Evolutionary conservation across 441 rosid genomes (phyloP), one percentile per base, ranked within the genome.

Genomic region (Macaranga tanarius): DNA sequence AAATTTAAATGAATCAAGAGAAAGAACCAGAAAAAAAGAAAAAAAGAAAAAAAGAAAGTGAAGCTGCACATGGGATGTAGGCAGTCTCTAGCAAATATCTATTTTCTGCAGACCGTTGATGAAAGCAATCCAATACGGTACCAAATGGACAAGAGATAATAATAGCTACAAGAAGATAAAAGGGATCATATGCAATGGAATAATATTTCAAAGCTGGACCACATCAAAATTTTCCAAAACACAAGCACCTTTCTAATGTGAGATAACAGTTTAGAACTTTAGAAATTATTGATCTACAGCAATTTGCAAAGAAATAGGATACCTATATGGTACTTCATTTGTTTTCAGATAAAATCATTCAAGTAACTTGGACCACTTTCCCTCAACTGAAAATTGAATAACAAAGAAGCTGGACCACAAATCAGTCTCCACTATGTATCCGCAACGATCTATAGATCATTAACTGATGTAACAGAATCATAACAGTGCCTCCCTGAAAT

Each of bases 141-240:
- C 13, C 42, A 44, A 23, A 56, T 19, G 44, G 45, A 26, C 56
- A 70, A 19, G 10, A 17, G 42, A 22, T 10, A 13, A 58, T 55
- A 23, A 34, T 70, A 38, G 31, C 31, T 26, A 42, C 22, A 42
- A 44, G 11, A 10, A 40, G 42, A 16, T 10, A 13, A 57, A 31
- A 5, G 6, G 15, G 19, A 5, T 19, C 44, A 58, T 16, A 47
- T 70, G 57, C 45, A 22, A 10, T 45, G 65, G 73, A 70, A 59
- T 59, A 70, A 59, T 59, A 70, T 70, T 45, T 44, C 23, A 15
- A 52, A 57, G 12, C 23, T 76, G 76, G 79, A 80, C 81, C 80
- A 57, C 76, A 65, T 34, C 6, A 34, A 34, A 34, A 34, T 34
- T 34, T 34, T 34, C 6, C 38, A 5, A 45, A 10, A 51, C n/a